phyloP scores from a whole-genome alignment of 2,329 filamentous ascomycete genomes.

The Colletotrichum ledebouriae region DNA sequence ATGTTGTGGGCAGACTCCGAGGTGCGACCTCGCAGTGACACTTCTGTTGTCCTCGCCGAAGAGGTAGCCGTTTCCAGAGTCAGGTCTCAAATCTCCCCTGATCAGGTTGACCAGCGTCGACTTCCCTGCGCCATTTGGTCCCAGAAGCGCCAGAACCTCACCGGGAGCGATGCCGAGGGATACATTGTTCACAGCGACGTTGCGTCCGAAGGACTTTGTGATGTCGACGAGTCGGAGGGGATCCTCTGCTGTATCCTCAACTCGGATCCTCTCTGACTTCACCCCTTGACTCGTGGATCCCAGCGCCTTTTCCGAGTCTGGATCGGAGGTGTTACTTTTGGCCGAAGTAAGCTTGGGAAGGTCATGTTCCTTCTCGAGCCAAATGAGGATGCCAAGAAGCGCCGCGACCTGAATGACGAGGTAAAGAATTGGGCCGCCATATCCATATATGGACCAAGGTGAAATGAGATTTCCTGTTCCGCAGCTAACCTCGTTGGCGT shows the following conservation, averaged over 20 bases:
- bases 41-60: conserved; percentile 54
- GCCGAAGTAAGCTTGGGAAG: not conserved
- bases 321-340: not conserved
- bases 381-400: conserved; percentile 73
- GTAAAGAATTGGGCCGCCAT: conserved; percentile 78
- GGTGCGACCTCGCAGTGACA: conserved; percentile 72
- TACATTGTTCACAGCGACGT: conserved; percentile 77
- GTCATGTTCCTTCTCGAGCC: conserved; percentile 71
- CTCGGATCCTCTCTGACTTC: conserved; percentile 42
- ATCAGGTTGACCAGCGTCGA: conserved; percentile 80
- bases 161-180: conserved; percentile 77
- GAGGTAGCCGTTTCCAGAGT: conserved; percentile 75
- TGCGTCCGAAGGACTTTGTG: conserved; percentile 73
- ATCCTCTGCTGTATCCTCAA: conserved; percentile 48
- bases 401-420: conserved; percentile 72
- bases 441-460: conserved; percentile 54
- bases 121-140: conserved; percentile 84
- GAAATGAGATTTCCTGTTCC: not conserved
- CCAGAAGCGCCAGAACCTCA: conserved; percentile 81
- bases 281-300: not conserved
- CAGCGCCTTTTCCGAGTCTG: no score
- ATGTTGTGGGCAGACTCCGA: conserved; percentile 78
- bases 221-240: conserved; percentile 75
- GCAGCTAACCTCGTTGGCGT: conserved; percentile 5
- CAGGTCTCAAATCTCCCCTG: conserved; percentile 78